Percentiles rank a stretch among this genome's conserved stretches.
phyloP scores from a whole-genome alignment of 2,329 filamentous ascomycete species.

The Epichloe gansuensis region DNA sequence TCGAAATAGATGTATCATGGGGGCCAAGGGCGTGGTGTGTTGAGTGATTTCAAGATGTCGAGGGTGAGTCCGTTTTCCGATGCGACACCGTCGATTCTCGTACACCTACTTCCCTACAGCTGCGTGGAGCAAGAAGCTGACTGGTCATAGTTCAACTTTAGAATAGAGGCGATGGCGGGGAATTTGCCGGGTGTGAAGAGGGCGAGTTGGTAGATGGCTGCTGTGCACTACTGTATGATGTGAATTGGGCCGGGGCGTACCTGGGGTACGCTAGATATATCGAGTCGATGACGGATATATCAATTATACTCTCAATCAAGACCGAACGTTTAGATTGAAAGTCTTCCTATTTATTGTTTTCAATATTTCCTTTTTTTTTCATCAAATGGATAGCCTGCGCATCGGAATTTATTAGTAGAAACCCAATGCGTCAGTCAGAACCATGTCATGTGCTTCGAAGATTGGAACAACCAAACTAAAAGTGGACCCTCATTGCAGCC shows the following conservation, averaged over 20 bases:
- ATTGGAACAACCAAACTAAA: neutral
- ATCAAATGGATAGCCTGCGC: too few relatives aligned
- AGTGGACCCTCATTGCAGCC: neutral
- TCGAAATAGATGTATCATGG: conserved; percentile 82
- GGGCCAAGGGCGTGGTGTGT: conserved; percentile 86
- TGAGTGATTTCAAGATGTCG: conserved; percentile 84
- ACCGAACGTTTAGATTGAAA: too few relatives aligned
- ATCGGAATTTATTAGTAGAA: too few relatives aligned
- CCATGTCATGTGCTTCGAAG: too few relatives aligned
- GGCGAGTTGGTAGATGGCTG: conserved; percentile 69
- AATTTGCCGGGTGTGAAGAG: conserved; percentile 87
- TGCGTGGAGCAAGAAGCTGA: conserved; percentile 15
- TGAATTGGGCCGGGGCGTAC: neutral
- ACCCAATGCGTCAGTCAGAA: too few relatives aligned
- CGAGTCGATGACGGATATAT: too few relatives aligned
- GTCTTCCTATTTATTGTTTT: too few relatives aligned
- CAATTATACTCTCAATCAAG: too few relatives aligned
- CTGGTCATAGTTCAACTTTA: conserved; percentile 68
- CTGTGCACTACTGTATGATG: neutral
- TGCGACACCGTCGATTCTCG: neutral
- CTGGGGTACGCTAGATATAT: too few relatives aligned
- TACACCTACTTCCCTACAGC: neutral
- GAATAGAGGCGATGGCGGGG: conserved; percentile 75
- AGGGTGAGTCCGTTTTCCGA: conserved; percentile 49
- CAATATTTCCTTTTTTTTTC: too few relatives aligned